Evolutionary conservation across 2,329 filamentous ascomycete species (phyloP).

Genomic region (Moelleriella libera): DNA sequence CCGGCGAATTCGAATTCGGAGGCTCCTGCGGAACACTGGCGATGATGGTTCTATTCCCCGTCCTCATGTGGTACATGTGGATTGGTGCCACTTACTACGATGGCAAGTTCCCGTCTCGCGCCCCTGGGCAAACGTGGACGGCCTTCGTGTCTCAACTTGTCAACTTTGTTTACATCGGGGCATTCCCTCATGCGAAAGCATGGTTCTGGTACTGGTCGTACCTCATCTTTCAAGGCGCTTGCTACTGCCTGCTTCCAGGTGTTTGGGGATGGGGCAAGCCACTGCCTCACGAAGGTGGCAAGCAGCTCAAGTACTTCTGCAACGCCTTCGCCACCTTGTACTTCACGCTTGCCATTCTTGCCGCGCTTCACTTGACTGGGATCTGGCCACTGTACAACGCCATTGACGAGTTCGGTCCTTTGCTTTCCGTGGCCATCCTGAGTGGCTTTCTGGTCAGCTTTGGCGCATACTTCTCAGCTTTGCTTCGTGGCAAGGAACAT

Average conservation of each 20-base stretch:
- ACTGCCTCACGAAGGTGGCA: conserved; percentile 64
- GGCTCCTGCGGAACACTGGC: conserved; percentile 64
- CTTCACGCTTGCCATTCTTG: conserved; percentile 59
- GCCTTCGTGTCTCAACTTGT: conserved; percentile 63
- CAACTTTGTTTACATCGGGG: conserved; percentile 64
- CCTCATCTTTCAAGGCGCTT: conserved; percentile 68
- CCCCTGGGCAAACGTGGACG: conserved; percentile 47
- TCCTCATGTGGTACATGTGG: conserved; percentile 99
- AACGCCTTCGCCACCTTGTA: conserved; percentile 82
- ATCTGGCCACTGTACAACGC: conserved; percentile 82
- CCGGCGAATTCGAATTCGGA: conserved; percentile 67
- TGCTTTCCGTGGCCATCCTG: conserved; percentile 85
- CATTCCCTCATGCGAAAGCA: conserved; percentile 67
- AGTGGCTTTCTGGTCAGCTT: conserved; percentile 76
- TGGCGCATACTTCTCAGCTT: conserved; percentile 74
- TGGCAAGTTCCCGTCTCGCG: conserved; percentile 61
- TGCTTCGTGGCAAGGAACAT: conserved; percentile 67
- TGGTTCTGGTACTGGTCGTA: conserved; percentile 95
- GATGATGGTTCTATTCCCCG: conserved; percentile 90
- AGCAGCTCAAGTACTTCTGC: conserved; percentile 90
- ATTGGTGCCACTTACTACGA: conserved; percentile 87
- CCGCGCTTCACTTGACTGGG: conserved; percentile 66
- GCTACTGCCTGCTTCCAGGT: conserved; percentile 78
- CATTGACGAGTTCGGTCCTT: conserved; percentile 86
- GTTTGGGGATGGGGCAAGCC: conserved; percentile 82